Conservation (phyloP, 768 basidiomycete genomes). For the Tylopilus plumbeoviolaceoides region DNA sequence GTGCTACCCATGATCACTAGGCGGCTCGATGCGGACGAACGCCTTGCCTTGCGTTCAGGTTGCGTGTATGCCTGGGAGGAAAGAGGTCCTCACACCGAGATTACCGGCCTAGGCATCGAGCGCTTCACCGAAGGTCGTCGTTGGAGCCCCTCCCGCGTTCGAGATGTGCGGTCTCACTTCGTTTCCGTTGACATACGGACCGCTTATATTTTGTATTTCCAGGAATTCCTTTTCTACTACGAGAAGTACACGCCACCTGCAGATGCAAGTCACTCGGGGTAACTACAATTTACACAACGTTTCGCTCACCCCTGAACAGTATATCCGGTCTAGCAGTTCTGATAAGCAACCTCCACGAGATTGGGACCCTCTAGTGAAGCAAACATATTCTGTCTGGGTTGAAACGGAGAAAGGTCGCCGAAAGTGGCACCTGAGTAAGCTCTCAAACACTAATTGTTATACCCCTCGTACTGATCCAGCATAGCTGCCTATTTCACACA, state of each 20-base stretch:
- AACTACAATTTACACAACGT: conserved; percentile 10
- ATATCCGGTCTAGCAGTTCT: conserved; percentile 26
- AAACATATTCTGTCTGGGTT: conserved; percentile 81
- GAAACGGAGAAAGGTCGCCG: conserved; percentile 57
- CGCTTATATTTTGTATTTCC: conserved; percentile 16
- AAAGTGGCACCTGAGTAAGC: conserved; percentile 83
- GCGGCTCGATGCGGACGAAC: conserved; percentile 74
- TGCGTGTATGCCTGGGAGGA: conserved; percentile 69
- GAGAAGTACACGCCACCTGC: conserved; percentile 59
- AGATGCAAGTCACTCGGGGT: conserved; percentile 44
- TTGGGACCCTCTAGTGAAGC: conserved; percentile 73
- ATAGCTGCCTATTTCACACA: conserved; percentile 84
- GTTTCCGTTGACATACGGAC: not conserved
- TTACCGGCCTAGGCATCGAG: conserved; percentile 78
- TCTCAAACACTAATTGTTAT: not conserved
- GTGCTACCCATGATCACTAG: conserved; percentile 69
- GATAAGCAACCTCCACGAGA: conserved; percentile 54
- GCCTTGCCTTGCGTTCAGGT: conserved; percentile 45
- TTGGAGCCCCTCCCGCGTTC: conserved; percentile 80
- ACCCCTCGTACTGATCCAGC: conserved; percentile 19
- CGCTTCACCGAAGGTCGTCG: conserved; percentile 80
- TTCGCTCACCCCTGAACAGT: conserved; percentile 6
- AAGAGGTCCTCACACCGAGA: conserved; percentile 65
- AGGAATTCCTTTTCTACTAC: conserved; percentile 87
- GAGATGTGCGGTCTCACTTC: conserved; percentile 54